Conservation (phyloP, 2,329 filamentous ascomycete species). For the Cadophora sp. region DNA sequence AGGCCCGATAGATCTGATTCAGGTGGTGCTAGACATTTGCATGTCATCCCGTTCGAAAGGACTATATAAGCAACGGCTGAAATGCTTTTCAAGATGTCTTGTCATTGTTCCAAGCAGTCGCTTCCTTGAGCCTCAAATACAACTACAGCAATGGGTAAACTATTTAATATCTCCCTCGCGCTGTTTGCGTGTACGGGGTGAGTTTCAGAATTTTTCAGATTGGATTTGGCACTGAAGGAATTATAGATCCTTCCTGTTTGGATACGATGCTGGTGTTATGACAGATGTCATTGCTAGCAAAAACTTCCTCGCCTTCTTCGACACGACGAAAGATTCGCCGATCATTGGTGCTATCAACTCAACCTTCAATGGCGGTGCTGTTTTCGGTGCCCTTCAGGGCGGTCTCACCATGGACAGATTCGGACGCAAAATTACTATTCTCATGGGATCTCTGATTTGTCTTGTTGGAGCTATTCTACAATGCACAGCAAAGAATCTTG, state of each 20-base stretch:
- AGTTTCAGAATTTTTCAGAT: background rate
- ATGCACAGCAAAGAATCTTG: slow-evolving; percentile 59
- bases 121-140: background rate
- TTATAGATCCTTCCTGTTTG: slow-evolving; percentile 48
- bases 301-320: slow-evolving; percentile 42
- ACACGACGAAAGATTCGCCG: slow-evolving; percentile 43
- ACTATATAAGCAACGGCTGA: slow-evolving; percentile 14
- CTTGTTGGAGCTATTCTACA: slow-evolving; percentile 65
- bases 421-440: slow-evolving; percentile 64
- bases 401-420: slow-evolving; percentile 62
- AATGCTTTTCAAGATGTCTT: slow-evolving; percentile 2
- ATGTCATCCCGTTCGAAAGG: background rate
- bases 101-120: background rate
- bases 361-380: slow-evolving; percentile 67
- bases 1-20: background rate
- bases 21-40: background rate
- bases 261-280: slow-evolving; percentile 46
- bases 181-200: slow-evolving; percentile 50
- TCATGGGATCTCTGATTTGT: slow-evolving; percentile 63
- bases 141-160: slow-evolving; percentile 46
- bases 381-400: slow-evolving; percentile 45
- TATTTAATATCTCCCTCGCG: slow-evolving; percentile 51
- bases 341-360: slow-evolving; percentile 64
- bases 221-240: slow-evolving; percentile 14
- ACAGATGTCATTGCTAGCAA: slow-evolving; percentile 41